Base-by-base conservation (phyloP, 2,329 filamentous ascomycete genomes). In the Diaporthe vaccinii region DNA sequence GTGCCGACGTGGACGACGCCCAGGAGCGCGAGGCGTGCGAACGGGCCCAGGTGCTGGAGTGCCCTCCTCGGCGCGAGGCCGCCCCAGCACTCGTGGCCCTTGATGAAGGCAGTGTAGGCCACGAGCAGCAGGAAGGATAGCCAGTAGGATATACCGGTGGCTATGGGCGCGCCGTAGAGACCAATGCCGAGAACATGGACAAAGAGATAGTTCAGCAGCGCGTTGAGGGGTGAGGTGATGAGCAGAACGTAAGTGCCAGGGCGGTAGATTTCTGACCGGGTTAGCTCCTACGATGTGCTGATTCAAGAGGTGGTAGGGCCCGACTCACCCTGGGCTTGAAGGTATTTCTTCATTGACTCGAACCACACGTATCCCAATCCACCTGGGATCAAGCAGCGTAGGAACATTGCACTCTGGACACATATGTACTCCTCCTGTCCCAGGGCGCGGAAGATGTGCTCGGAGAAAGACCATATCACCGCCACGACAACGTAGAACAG, bases 351-450 rank as follows among this genome's bases (percentile, higher is more conserved):
- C 81, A 95, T 91, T 8, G 91, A 89, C 84, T 97, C 95, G 76
- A 98, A 98, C 85, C 94, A 97, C 55, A 98, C 91, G 79, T 98
- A 98, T 0, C 95, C 95, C 51, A 98, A 84, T 0, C 95, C 95
- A 0, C 95, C 95, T 0, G 95, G 95, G 1, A 95, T 93, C 61
- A 98, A 84, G 17, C 92, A 90, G 3, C 88, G 91, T 10, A 98
- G 84, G 77, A 97, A 98, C 58, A 86, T 89, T 1, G 94, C 91
- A 70, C 93, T 94, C 75, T 96, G 91, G 34, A 90, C 85, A 55
- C 93, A 95, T 44, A 98, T 92, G 76, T 93, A 92, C 53, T 94
- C 91, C 79, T 95, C 93, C 80, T 98, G 95, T 0, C 95, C 95
- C 0, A 98, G 87, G 0, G 89, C 87, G 36, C 89, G 89, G 83